Evolutionary conservation across 805 yeast species (phyloP), one percentile per base, ranked within the genome.

Genomic region (Spathaspora gorwiae): DNA sequence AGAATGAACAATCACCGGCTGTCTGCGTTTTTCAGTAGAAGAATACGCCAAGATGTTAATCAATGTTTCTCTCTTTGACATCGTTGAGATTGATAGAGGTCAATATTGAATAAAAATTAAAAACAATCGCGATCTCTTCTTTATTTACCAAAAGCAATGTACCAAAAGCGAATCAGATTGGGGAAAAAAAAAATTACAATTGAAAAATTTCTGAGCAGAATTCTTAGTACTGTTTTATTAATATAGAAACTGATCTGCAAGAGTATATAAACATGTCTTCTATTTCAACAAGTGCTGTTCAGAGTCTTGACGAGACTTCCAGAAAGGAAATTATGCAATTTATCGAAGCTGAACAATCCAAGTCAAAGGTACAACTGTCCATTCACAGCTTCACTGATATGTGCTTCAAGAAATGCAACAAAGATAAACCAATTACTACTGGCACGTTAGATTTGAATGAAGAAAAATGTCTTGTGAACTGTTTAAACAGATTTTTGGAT

Each of bases 361-460:
- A 87, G 70, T 83, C 92, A 45, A 88, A 89, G 68, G 87, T 90
- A 29, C 96, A 89, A 64, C 76, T 79, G 70, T 81, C 95, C 31
- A 86, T 90, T 49, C 96, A 90, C 63, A 80, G 76, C 57, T 89
- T 88, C 77, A 90, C 97, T 26, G 90, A 89, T 60, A 75, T 84
- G 73, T 90, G 98, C 64, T 90, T 89, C 76, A 87, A 84, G 62
- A 86, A 87, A 67, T 90, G 98, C 65, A 77, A 89, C 43, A 67
- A 70, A 40, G 61, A 66, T 49, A 59, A 45, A 45, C 64, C 72
- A 13, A 69, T 79, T 42, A 66, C 71, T 40, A 65, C 70, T 46
- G 76, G 77, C 29, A 72, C 71, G 39, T 70, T 90, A 52, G 73
- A 73, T 50, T 43, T 67, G 2, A 63, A 64, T 45, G 97, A 90